Evolutionary conservation across 23 red algal genomes (phyloP), one percentile per base, ranked within the genome.

Genomic region (Gracilaria gracilis): DNA sequence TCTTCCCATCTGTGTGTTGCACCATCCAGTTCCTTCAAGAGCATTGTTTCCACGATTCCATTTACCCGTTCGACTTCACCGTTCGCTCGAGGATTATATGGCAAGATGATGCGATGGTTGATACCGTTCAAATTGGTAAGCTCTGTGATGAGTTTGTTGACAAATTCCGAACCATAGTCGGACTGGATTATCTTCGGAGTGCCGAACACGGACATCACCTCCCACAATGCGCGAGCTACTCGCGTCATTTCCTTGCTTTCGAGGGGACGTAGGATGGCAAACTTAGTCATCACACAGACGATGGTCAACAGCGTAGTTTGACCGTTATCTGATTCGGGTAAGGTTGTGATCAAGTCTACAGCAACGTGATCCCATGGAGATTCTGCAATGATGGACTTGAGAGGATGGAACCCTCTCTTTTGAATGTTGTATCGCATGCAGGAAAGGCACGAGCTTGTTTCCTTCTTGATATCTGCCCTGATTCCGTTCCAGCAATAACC

Each of bases 171-270:
- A 13, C 53, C 79, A 34, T 61, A 61, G 16, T 61, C 79, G 4
- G 79, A 61, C 20, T 82, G 79, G 28, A 82, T 82, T 0, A 82
- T 62, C 21, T 62, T 82, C 20, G 79, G 79, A 14, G 62, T 4
- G 2, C 24, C 57, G 36, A 82, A 62, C 5, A 82, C 62, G 9
- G 79, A 57, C 6, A 61, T 9, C n/a, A n/a, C n/a, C n/a, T n/a
- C n/a, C n/a, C n/a, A n/a, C n/a, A n/a, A n/a, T n/a, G n/a, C n/a
- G n/a, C n/a, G n/a, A n/a, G n/a, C n/a, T n/a, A n/a, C n/a, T n/a
- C n/a, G n/a, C n/a, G n/a, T n/a, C n/a, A n/a, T n/a, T n/a, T n/a
- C n/a, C n/a, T n/a, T n/a, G n/a, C n/a, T n/a, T n/a, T n/a, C n/a
- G n/a, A n/a, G n/a, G n/a, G n/a, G n/a, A n/a, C n/a, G n/a, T n/a